A percentile compares a stretch with the other conserved stretches of the same genome.
phyloP scores from a whole-genome alignment of 2,329 filamentous ascomycete species.

The Magnaporthiopsis poae region DNA sequence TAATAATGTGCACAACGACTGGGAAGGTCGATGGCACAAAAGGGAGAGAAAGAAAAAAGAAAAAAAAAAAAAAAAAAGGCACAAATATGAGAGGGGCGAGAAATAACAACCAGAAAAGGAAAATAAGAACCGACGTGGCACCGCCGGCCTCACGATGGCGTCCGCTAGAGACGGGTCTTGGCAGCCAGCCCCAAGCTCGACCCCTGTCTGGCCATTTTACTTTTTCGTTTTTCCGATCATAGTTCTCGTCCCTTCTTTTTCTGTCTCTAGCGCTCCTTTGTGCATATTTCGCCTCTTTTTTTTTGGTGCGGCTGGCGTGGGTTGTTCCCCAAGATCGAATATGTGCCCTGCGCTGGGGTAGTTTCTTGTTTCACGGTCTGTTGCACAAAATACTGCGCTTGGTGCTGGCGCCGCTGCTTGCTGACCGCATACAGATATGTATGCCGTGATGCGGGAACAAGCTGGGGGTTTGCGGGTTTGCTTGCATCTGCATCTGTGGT shows the following conservation, averaged over 20 bases:
- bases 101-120: background rate
- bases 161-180: background rate
- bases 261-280: background rate
- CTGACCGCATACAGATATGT: background rate
- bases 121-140: background rate
- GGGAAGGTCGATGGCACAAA: background rate
- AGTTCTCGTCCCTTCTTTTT: background rate
- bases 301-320: no score
- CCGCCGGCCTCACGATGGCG: background rate
- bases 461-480: background rate
- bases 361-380: background rate
- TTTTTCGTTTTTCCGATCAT: background rate
- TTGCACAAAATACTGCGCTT: background rate
- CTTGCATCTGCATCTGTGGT: background rate
- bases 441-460: background rate
- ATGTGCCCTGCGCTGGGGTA: no score
- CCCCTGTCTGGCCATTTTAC: background rate
- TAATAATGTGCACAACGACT: background rate
- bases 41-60: no score
- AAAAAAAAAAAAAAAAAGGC: no score
- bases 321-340: no score
- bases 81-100: no score
- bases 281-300: background rate
- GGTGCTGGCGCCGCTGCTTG: background rate
- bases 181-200: background rate